A percentile compares a stretch with the other conserved stretches of the same genome.
Conservation (phyloP, 2,329 filamentous ascomycete genomes). For the Xylariomycetidae sp. region DNA sequence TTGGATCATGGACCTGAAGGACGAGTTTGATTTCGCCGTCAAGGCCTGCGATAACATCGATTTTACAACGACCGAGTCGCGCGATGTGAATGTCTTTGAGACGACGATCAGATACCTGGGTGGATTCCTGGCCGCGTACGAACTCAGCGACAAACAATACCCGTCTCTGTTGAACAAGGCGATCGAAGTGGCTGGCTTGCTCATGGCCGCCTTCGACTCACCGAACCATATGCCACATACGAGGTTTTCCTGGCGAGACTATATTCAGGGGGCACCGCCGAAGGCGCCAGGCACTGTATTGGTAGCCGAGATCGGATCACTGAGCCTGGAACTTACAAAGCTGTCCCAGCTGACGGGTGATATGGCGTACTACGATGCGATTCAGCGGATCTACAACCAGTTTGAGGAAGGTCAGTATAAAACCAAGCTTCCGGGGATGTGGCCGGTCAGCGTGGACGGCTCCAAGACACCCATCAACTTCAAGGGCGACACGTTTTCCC, state of each 20-base stretch:
- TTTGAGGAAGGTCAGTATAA: constrained; percentile 49
- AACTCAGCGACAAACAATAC: constrained; percentile 52
- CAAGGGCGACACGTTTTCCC: constrained; percentile 46
- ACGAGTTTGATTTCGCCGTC: constrained; percentile 62
- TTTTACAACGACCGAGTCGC: constrained; percentile 48
- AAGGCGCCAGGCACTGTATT: constrained; percentile 36
- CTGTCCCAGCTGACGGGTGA: constrained; percentile 60
- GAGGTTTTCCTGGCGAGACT: constrained; percentile 56
- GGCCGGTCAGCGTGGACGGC: constrained; percentile 51
- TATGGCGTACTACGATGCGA: constrained; percentile 57
- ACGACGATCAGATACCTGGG: constrained; percentile 69
- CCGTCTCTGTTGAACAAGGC: constrained; percentile 57
- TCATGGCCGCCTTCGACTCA: constrained; percentile 65
- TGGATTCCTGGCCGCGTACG: constrained; percentile 65
- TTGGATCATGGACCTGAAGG: constrained; percentile 65
- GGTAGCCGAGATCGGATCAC: constrained; percentile 51
- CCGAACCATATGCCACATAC: constrained; percentile 61
- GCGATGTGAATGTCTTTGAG: constrained; percentile 63
- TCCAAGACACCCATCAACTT: constrained; percentile 52
- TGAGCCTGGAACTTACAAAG: constrained; percentile 59
- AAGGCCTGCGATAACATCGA: constrained; percentile 54
- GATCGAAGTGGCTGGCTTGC: constrained; percentile 56
- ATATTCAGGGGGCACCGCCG: constrained; percentile 36
- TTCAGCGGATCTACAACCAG: constrained; percentile 51
- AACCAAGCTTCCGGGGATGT: constrained; percentile 58